Percentiles rank a stretch among this genome's conserved stretches.
Conservation (phyloP, 1,139 yeast species). For the Pneumocystis jirovecii region DNA sequence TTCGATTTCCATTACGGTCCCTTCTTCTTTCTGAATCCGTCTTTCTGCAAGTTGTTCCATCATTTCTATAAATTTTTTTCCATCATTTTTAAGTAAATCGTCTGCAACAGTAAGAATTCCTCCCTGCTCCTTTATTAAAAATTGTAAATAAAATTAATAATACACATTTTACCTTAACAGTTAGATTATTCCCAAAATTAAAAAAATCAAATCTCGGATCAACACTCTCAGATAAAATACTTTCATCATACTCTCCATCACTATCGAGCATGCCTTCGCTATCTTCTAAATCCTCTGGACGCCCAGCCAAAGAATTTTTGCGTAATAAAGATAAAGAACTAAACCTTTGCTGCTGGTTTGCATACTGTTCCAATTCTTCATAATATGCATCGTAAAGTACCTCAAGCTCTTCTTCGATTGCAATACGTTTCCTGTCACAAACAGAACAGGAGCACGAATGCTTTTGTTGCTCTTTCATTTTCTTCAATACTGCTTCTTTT, state of each 20-base stretch:
- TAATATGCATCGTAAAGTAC: constrained; percentile 48
- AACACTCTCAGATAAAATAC: constrained; percentile 10
- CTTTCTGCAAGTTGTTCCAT: constrained; percentile 58
- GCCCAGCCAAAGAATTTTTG: constrained; percentile 6
- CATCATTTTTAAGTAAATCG: constrained; percentile 60
- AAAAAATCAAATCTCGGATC: constrained; percentile 20
- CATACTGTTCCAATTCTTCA: constrained; percentile 25
- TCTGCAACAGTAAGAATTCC: constrained; percentile 55
- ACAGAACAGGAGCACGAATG: constrained; percentile 55
- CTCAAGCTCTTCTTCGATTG: constrained; percentile 69
- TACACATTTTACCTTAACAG: constrained; percentile 19
- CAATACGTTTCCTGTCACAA: constrained; percentile 62
- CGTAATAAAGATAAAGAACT: constrained; percentile 11
- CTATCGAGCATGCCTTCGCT: constrained; percentile 7
- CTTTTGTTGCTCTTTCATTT: constrained; percentile 45
- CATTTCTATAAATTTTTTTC: constrained; percentile 57
- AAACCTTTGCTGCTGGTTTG: constrained; percentile 17
- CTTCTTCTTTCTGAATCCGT: constrained; percentile 38
- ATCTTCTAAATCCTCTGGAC: constrained; percentile 6
- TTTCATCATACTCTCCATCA: constrained; percentile 15
- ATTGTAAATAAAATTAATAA: background rate
- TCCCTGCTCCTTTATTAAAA: constrained; percentile 15
- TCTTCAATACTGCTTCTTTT: constrained; percentile 51
- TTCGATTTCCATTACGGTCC: constrained; percentile 22
- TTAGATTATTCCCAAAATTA: constrained; percentile 24